A percentile compares a stretch with the other conserved stretches of the same genome.
These are phyloP conservation scores for Emergomyces africanus DNA, from an alignment of 2,329 filamentous ascomycete species.

Conservation along the genomic window DNA sequence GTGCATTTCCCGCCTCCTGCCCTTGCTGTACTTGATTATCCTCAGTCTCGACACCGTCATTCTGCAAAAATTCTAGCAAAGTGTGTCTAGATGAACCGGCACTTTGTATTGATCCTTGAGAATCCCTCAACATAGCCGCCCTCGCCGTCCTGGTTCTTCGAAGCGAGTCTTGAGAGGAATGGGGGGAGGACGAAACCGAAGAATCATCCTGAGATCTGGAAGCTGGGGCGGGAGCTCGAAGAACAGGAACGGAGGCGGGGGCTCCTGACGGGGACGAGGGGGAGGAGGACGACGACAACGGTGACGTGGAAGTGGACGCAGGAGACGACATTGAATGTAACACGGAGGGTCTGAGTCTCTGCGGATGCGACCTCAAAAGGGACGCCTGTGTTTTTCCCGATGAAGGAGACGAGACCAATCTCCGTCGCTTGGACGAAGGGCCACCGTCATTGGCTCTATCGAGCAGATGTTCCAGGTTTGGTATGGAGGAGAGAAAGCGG, in stretches of 20 bases:
- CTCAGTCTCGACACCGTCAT: not conserved
- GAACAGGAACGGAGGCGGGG: not conserved
- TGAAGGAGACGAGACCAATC: constrained; percentile 19
- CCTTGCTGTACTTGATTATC: not conserved
- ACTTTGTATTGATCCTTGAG: not conserved
- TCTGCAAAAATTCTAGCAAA: constrained; percentile 2
- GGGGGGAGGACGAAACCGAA: not conserved
- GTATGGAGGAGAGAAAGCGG: not conserved
- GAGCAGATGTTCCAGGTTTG: constrained; percentile 16
- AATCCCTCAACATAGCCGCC: not conserved
- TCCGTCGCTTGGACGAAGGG: constrained; percentile 20
- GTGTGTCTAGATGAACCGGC: constrained; percentile 1
- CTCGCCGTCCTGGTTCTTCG: not conserved
- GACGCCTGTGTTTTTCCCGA: constrained; percentile 6
- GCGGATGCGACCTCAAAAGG: not conserved
- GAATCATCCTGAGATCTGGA: not conserved
- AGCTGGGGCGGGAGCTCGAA: constrained; percentile 2
- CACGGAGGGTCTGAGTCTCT: not conserved
- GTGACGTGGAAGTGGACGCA: not conserved
- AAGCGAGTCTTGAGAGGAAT: not conserved
- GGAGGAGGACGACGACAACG: constrained; percentile 8
- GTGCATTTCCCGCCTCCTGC: not conserved
- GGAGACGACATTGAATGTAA: constrained; percentile 3
- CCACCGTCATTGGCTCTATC: constrained; percentile 21
- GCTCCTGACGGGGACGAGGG: not conserved